These are phyloP conservation scores for Bondarzewia mesenterica DNA, from an alignment of 1,284 basidiomycete genomes.

Conservation along the genomic window DNA sequence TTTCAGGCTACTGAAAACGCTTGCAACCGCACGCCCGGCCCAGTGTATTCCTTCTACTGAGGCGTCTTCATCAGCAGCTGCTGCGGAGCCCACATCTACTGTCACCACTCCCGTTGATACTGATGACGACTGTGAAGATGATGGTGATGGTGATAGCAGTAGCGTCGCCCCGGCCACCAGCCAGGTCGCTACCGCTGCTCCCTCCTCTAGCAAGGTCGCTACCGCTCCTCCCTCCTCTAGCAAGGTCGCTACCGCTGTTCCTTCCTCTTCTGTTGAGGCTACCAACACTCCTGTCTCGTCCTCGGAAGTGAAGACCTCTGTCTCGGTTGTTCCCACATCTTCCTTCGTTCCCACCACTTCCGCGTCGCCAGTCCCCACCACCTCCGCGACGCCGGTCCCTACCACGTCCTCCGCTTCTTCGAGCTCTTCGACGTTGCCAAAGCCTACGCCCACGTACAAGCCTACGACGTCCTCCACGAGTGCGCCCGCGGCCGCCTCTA, in stretches of 20 bases:
- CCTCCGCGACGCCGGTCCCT: neutral
- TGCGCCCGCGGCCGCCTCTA: conserved; percentile 13
- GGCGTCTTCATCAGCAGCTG: conserved; percentile 16
- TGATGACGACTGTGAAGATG: conserved; percentile 8
- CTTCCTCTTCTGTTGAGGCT: conserved; percentile 3
- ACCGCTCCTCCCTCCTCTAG: neutral
- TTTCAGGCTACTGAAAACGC: conserved; percentile 43
- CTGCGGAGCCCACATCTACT: conserved; percentile 20
- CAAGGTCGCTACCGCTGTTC: neutral
- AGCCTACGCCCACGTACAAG: conserved; percentile 10
- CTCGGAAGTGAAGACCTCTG: conserved; percentile 7
- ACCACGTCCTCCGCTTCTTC: neutral
- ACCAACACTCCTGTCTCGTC: conserved; percentile 1
- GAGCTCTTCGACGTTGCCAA: neutral
- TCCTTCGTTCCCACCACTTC: conserved; percentile 11
- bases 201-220: conserved; percentile 1
- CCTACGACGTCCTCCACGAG: conserved; percentile 9
- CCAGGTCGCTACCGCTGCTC: neutral
- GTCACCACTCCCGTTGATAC: conserved; percentile 9
- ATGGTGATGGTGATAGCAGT: conserved; percentile 15
- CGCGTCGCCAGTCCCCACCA: conserved; percentile 8
- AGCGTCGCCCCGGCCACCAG: conserved; percentile 1
- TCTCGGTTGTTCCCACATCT: conserved; percentile 14
- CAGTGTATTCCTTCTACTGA: conserved; percentile 36
- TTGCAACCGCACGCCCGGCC: conserved; percentile 36